Evolutionary conservation across 495 filamentous ascomycete genomes (phyloP), one percentile per base, ranked within the genome.

Genomic region (Lophiostoma macrostomum): DNA sequence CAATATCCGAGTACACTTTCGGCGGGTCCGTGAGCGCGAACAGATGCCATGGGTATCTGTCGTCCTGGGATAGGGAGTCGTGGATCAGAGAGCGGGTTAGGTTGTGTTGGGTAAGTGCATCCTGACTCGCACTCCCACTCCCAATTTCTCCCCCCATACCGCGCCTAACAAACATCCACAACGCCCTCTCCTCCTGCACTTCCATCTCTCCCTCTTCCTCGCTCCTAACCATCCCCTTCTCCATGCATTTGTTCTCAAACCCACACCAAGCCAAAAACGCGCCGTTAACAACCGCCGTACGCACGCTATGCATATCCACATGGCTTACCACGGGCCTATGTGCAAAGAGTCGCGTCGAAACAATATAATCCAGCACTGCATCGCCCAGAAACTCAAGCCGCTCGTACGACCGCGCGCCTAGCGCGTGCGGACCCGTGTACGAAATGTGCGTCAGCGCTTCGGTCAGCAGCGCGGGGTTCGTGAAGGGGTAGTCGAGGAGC

Each of bases 351-450:
- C 66, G 67, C 1, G 68, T 71, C 7, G 85, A 77, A 38, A 97
- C 74, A 41, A 96, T 66, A 65, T 80, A 81, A 64, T 98, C 93
- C 0, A 98, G 80, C 10, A 96, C 71, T 0, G 90, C 78, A 62
- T 98, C 93, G 6, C 93, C 93, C 0, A 96, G 75, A 67, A 90
- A 97, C 65, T 98, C 93, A 12, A 96, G 76, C 0, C 91, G 83
- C 58, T 97, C 86, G 65, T 94, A 88, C 5, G 85, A 91, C 28
- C 80, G 73, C 45, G 79, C 72, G 34, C n/a, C n/a, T n/a, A n/a
- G n/a, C n/a, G 71, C 67, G 8, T 25, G 27, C 6, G 47, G 53
- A 3, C 49, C 50, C 29, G 69, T 72, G 58, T 77, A 88, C 2
- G 90, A 95, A 0, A 84, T 73, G 64, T 96, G 93, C 0, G 90